Percentiles rank a stretch among this genome's conserved stretches.
These are phyloP conservation scores for Cajanus cajan DNA, from an alignment of 306 rosid genomes.

Conservation along the genomic window DNA sequence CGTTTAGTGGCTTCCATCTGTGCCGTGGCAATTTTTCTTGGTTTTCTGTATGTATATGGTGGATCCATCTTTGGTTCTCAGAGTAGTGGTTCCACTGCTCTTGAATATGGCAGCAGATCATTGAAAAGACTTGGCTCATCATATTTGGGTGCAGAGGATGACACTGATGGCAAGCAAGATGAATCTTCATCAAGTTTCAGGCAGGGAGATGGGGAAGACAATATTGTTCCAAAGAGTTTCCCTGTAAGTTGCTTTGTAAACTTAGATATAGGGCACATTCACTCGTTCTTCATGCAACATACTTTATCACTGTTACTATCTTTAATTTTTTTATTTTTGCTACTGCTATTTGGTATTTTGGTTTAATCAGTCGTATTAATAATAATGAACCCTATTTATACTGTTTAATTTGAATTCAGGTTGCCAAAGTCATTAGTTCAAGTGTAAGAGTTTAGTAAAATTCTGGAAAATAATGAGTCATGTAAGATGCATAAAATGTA, in stretches of 20 bases:
- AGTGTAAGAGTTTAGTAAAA: not conserved
- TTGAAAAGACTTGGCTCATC: conserved; percentile 81
- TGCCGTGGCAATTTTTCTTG: conserved; percentile 59
- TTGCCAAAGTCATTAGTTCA: conserved; percentile 7
- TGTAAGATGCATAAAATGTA: conserved; percentile 17
- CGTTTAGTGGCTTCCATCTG: conserved; percentile 59
- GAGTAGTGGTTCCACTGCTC: conserved; percentile 59
- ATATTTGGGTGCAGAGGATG: conserved; percentile 73
- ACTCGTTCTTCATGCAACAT: conserved; percentile 10
- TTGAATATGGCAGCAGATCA: conserved; percentile 80
- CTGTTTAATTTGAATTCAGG: not conserved
- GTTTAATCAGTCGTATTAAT: not conserved
- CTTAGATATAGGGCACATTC: conserved; percentile 12
- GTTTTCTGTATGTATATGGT: conserved; percentile 73
- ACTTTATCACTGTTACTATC: not conserved
- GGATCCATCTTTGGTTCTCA: conserved; percentile 87
- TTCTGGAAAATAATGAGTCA: not conserved
- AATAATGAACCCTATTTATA: not conserved
- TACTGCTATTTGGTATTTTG: conserved; percentile 5
- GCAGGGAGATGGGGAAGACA: conserved; percentile 56
- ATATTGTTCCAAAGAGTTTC: conserved; percentile 63
- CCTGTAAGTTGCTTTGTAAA: conserved; percentile 59
- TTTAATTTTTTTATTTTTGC: not conserved
- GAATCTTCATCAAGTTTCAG: conserved; percentile 56
- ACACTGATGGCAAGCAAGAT: conserved; percentile 62